Evolutionary conservation across 352 stramenopile species (phyloP), one percentile per base, ranked within the genome.

Genomic region (Globisporangium polare): DNA sequence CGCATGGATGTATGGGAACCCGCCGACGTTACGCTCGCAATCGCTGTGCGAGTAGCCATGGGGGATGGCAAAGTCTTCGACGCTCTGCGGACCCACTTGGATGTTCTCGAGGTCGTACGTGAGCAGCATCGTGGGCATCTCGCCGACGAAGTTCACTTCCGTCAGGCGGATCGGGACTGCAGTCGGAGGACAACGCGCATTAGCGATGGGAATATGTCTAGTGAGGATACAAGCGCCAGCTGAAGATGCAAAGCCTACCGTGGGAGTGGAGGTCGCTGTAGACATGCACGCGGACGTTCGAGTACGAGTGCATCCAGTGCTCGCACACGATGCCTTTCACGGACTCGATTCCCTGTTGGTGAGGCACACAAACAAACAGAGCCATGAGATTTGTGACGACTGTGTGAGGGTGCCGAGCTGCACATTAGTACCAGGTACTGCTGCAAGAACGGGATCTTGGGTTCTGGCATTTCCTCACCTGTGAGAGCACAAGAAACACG

Each of bases 1-100:
- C 12, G 72, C 74, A 62, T 92, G 83, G 53, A 92, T 90, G 59
- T 89, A 90, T 31, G 81, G 76, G 60, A 92, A 90, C n/a, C 79
- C 78, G 33, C 69, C 71, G 20, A 87, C 77, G 26, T 72, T 90
- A 68, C 80, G 75, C 27, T 57, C 53, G 59, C 83, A 92, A 26
- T 88, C 80, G 35, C 58, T 68, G 39, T 80, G 76, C 17, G 71
- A 61, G 60, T 88, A 90, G n/a, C 77, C 77, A 51, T 74, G 73
- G 0, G 80, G 83, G 53, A 92, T 84, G 0, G 58, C 58, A 53
- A 89, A 89, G 31, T 74, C 68, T 1, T 61, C 70, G 15, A 68
- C 35, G 35, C 78, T 65, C 62, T 91, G 82, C 10, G 82, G 65
- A 0, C 77, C 75, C 2, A 91, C 54, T 2, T 70, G 69, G 18